A percentile compares a stretch with the other conserved stretches of the same genome.
Conservation (phyloP, 1,284 basidiomycete species). For the Apiotrichum mycotoxinovorans region DNA sequence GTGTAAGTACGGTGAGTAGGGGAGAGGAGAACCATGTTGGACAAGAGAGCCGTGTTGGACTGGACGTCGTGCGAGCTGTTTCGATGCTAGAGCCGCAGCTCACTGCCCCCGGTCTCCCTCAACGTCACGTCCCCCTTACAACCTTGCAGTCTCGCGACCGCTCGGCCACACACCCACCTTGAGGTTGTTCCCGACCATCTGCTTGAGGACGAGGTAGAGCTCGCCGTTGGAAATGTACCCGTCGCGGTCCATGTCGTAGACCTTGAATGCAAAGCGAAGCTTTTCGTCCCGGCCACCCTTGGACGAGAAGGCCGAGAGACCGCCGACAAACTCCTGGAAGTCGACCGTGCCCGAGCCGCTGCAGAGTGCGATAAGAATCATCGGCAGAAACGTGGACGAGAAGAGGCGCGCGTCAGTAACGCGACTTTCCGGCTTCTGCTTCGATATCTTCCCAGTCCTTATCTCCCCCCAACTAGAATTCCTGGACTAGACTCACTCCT, state of each 20-base stretch:
- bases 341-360: constrained; percentile 97
- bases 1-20: neutral
- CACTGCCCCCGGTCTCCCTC: too few species aligned
- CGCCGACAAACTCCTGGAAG: constrained; percentile 98
- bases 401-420: neutral
- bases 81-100: too few species aligned
- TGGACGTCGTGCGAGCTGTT: too few species aligned
- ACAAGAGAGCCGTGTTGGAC: too few species aligned
- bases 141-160: too few species aligned
- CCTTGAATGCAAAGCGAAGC: constrained; percentile 92
- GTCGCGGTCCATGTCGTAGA: constrained; percentile 97
- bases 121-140: too few species aligned
- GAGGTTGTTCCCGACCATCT: constrained; percentile 99
- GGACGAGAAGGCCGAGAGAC: constrained; percentile 93
- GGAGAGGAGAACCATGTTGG: too few species aligned
- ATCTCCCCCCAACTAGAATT: neutral
- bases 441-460: too few species aligned
- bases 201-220: constrained; percentile 95
- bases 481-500: constrained; percentile 74
- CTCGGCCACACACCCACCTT: constrained; percentile 72
- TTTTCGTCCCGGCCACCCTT: constrained; percentile 96
- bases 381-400: neutral
- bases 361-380: neutral
- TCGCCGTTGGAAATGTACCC: constrained; percentile 99
- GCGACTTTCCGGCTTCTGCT: neutral